phyloP scores from a whole-genome alignment of 176 grass and related monocot genomes.

The Urochloa ruziziensis region DNA sequence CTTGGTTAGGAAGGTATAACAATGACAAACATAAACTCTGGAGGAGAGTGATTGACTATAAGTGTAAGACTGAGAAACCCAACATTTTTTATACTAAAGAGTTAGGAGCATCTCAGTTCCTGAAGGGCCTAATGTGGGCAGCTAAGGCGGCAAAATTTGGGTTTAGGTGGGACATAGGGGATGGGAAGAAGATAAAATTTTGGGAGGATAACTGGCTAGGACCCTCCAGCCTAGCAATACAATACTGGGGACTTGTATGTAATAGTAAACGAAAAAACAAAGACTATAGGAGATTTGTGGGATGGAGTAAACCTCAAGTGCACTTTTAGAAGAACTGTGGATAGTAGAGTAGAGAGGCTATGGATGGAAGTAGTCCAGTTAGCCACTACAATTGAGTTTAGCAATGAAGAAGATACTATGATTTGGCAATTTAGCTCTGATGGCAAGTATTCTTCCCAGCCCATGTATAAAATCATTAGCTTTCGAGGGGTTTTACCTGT shows the following conservation, averaged over 20 bases:
- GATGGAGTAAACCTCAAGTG: background rate
- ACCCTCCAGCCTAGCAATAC: background rate
- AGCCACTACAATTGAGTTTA: background rate
- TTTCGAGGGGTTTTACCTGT: too few relatives aligned
- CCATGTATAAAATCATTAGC: too few relatives aligned
- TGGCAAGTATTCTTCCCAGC: background rate
- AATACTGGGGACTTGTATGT: background rate
- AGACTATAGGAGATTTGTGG: background rate
- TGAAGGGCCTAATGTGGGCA: background rate
- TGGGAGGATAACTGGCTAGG: background rate
- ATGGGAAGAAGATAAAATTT: background rate
- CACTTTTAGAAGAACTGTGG: background rate
- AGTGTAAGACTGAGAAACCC: background rate
- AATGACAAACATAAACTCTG: background rate
- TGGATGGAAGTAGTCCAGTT: background rate
- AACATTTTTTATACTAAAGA: background rate
- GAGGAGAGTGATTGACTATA: background rate
- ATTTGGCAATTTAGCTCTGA: background rate
- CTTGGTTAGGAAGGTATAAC: background rate
- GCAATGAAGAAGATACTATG: background rate
- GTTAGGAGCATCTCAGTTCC: rapidly evolving
- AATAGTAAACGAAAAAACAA: background rate
- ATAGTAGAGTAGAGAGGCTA: background rate
- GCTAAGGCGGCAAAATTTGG: background rate
- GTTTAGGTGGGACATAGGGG: background rate